These are phyloP conservation scores for Ceratocystis huliohia DNA, from an alignment of 2,329 filamentous ascomycete genomes.

Conservation along the genomic window DNA sequence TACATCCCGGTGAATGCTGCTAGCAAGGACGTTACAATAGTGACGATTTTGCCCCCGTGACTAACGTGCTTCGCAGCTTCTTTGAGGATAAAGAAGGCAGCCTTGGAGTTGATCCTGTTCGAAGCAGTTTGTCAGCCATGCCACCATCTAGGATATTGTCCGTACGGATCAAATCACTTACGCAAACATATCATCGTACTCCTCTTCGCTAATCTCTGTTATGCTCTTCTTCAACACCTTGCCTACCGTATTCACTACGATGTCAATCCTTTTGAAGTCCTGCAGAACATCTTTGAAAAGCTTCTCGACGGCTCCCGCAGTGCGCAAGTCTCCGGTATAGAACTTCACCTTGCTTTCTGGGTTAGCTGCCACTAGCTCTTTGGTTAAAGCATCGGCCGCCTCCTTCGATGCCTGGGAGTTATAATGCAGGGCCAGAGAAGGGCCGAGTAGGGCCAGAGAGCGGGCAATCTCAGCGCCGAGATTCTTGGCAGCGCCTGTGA, in stretches of 20 bases:
- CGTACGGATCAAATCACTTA: constrained; percentile 24
- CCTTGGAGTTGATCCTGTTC: constrained; percentile 34
- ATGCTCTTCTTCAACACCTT: constrained; percentile 38
- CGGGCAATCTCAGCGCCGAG: constrained; percentile 48
- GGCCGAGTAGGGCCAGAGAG: constrained; percentile 43
- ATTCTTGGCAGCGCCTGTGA: constrained; percentile 46
- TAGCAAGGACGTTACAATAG: constrained; percentile 34
- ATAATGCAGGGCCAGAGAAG: constrained; percentile 49
- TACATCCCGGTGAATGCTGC: constrained; percentile 36
- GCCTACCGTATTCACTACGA: constrained; percentile 39
- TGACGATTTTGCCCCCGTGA: constrained; percentile 37
- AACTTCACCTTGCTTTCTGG: constrained; percentile 29
- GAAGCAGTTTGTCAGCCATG: background rate
- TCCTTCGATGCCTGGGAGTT: constrained; percentile 30
- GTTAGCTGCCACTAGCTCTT: constrained; percentile 28
- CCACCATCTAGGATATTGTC: background rate
- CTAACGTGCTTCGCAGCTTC: constrained; percentile 32
- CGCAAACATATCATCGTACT: constrained; percentile 38
- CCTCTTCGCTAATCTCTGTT: constrained; percentile 32
- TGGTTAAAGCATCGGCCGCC: constrained; percentile 29
- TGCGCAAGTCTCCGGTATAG: constrained; percentile 35
- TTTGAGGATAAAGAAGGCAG: constrained; percentile 35
- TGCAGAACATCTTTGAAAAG: constrained; percentile 32
- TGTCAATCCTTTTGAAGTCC: constrained; percentile 36
- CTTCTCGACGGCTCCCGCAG: constrained; percentile 29